A percentile compares a stretch with the other conserved stretches of the same genome.
phyloP scores from a whole-genome alignment of 768 basidiomycete species.

The Glaciozyma martinii region DNA sequence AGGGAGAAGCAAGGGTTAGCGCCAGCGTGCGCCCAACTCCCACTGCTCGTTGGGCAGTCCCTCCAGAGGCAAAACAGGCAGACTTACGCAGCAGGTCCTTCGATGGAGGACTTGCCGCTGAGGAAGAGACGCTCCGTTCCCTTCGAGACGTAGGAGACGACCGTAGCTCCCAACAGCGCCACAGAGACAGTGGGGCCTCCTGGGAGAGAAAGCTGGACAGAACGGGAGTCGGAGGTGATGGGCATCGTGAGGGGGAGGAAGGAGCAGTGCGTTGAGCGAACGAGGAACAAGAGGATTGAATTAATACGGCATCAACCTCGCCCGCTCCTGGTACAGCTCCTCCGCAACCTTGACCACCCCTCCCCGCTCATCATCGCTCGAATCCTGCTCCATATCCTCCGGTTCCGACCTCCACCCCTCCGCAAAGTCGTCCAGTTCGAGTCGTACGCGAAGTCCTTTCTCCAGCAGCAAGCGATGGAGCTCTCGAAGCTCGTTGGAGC shows the following conservation, averaged over 20 bases:
- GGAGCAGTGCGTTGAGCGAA: no score
- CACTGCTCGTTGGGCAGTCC: no score
- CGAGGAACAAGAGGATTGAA: neutral
- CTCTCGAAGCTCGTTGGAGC: slow-evolving; percentile 39
- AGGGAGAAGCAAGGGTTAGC: no score
- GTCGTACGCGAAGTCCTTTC: slow-evolving; percentile 39
- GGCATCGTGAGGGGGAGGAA: slow-evolving; percentile 3
- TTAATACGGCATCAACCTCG: slow-evolving; percentile 39
- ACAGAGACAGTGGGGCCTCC: slow-evolving; percentile 5
- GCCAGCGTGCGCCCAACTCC: no score
- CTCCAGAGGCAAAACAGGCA: no score
- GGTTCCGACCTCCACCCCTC: slow-evolving; percentile 19
- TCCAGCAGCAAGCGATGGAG: slow-evolving; percentile 41
- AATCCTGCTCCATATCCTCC: slow-evolving; percentile 26
- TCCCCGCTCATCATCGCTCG: slow-evolving; percentile 25
- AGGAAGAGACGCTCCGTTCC: slow-evolving; percentile 29
- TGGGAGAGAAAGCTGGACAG: slow-evolving; percentile 2
- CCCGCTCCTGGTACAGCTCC: slow-evolving; percentile 35
- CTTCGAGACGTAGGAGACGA: slow-evolving; percentile 21
- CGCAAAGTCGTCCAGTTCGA: slow-evolving; percentile 37
- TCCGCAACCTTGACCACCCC: slow-evolving; percentile 31
- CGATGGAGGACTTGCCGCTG: slow-evolving; percentile 14
- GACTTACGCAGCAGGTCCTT: slow-evolving; percentile 17
- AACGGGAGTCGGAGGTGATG: neutral
- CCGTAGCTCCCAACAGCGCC: slow-evolving; percentile 30